Percentiles rank a stretch among this genome's conserved stretches.
Evolutionary conservation across 2,329 filamentous ascomycete genomes (phyloP).

Genomic region (Claviceps fusiformis): DNA sequence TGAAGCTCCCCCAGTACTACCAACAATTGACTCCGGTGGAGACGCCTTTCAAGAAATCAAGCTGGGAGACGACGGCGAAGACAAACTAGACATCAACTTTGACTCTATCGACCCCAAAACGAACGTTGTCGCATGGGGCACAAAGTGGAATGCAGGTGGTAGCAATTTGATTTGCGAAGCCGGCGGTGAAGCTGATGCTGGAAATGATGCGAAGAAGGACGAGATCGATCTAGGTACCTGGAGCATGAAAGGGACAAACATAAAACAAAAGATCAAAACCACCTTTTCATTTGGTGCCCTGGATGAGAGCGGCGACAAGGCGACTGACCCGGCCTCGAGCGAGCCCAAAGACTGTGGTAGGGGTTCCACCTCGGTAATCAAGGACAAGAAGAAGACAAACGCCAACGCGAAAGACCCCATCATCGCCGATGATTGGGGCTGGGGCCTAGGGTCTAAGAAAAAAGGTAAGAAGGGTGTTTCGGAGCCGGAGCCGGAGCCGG

Average conservation of each 20-base stretch:
- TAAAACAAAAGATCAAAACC: slow-evolving; percentile 37
- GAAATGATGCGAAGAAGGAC: slow-evolving; percentile 26
- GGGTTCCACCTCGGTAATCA: slow-evolving; percentile 12
- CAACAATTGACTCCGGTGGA: slow-evolving; percentile 30
- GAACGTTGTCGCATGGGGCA: slow-evolving; percentile 44
- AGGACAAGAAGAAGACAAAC: slow-evolving; percentile 26
- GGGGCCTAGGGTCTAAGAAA: slow-evolving; percentile 22
- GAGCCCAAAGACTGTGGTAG: slow-evolving; percentile 18
- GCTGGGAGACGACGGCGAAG: slow-evolving; percentile 43
- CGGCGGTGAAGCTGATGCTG: slow-evolving; percentile 12
- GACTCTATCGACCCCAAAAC: slow-evolving; percentile 31
- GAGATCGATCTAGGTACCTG: slow-evolving; percentile 34
- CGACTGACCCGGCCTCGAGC: slow-evolving; percentile 20
- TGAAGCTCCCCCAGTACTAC: slow-evolving; percentile 15
- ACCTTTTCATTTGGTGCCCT: slow-evolving; percentile 34
- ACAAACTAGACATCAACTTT: slow-evolving; percentile 43
- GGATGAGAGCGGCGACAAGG: slow-evolving; percentile 26
- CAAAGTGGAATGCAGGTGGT: slow-evolving; percentile 43
- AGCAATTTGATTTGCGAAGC: slow-evolving; percentile 28
- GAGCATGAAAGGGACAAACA: slow-evolving; percentile 31
- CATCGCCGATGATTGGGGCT: slow-evolving; percentile 21
- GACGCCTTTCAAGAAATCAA: slow-evolving; percentile 53
- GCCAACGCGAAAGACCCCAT: slow-evolving; percentile 13
- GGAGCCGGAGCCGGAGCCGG: slow-evolving; percentile 8
- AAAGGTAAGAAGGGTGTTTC: slow-evolving; percentile 24